These are phyloP conservation scores for Porcisia deanei DNA, from an alignment of 208 protist species.

Conservation along the genomic window DNA sequence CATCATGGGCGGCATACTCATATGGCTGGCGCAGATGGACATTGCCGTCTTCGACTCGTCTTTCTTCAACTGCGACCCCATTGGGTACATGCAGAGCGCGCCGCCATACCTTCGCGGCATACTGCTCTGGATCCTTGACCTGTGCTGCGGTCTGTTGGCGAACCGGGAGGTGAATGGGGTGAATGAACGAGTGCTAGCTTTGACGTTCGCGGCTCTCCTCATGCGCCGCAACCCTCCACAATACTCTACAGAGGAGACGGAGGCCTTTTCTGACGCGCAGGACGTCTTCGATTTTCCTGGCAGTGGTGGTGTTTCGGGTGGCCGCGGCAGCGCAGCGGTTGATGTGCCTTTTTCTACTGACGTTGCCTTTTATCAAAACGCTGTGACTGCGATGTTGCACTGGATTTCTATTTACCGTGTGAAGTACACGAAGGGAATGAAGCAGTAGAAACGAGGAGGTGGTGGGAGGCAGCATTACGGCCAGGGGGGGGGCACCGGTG, in stretches of 20 bases:
- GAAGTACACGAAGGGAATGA: slow-evolving; percentile 36
- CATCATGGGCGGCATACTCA: slow-evolving; percentile 66
- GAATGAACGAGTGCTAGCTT: slow-evolving; percentile 59
- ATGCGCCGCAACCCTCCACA: slow-evolving; percentile 30
- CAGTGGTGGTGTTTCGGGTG: neutral
- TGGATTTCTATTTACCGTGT: slow-evolving; percentile 69
- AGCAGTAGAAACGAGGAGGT: slow-evolving; percentile 2
- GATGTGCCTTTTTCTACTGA: slow-evolving; percentile 35
- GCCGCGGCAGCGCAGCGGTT: slow-evolving; percentile 5
- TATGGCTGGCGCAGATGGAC: slow-evolving; percentile 76
- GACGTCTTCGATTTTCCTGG: slow-evolving; percentile 9
- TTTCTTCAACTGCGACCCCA: slow-evolving; percentile 63
- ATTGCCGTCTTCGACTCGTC: slow-evolving; percentile 65
- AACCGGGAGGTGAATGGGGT: slow-evolving; percentile 66
- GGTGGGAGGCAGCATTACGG: too few relatives aligned
- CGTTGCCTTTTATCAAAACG: slow-evolving; percentile 47
- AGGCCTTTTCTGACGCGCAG: slow-evolving; percentile 31
- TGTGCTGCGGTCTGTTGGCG: slow-evolving; percentile 67
- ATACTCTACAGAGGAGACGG: slow-evolving; percentile 9
- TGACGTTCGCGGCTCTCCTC: slow-evolving; percentile 80
- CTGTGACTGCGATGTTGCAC: slow-evolving; percentile 60
- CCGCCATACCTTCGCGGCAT: slow-evolving; percentile 66
- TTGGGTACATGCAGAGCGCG: slow-evolving; percentile 76
- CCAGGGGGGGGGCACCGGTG: neutral
- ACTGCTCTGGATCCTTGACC: slow-evolving; percentile 70